phyloP scores from a whole-genome alignment of 495 filamentous ascomycete species.

The Aspergillus nanangensis region DNA sequence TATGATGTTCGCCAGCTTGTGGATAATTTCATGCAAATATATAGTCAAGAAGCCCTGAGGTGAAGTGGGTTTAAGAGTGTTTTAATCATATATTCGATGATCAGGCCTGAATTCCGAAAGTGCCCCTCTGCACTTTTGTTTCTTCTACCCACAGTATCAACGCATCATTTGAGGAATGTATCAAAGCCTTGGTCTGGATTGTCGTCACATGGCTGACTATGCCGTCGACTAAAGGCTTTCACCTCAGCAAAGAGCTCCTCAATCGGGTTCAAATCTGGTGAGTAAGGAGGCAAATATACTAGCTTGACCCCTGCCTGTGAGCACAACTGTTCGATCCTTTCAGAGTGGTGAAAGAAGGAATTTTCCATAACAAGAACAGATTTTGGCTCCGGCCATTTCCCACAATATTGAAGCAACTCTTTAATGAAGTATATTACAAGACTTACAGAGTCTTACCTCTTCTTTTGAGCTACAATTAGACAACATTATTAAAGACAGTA shows the following conservation, averaged over 20 bases:
- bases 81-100: neutral
- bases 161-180: neutral
- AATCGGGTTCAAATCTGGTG: neutral
- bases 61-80: no score
- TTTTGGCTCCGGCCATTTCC: neutral
- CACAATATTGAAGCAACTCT: neutral
- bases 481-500: no score
- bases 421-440: slow-evolving; percentile 1
- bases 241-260: neutral
- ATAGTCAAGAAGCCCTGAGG: no score
- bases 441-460: no score
- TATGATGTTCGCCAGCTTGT: no score
- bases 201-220: neutral
- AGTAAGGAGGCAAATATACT: slow-evolving; percentile 1
- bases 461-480: no score
- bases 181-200: neutral
- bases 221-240: neutral
- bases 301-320: neutral
- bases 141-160: neutral
- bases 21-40: no score
- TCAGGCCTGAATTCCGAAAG: neutral
- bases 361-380: neutral
- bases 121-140: neutral
- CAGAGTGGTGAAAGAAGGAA: neutral
- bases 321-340: neutral